Conservation (phyloP, 768 basidiomycete genomes). For the Leccinum broughii region DNA sequence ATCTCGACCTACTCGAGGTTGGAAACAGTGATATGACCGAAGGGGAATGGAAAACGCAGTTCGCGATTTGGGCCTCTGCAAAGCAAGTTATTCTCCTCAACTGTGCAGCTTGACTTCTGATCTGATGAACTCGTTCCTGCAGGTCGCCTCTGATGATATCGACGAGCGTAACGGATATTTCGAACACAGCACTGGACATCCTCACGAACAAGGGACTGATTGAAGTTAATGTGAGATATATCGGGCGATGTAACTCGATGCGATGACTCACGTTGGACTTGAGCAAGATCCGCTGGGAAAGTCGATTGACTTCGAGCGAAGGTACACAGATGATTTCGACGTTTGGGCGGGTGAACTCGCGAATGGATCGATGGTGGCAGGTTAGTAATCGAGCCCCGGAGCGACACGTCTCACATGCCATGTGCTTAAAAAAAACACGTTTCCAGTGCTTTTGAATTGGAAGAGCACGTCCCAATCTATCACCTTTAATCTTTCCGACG, state of each 20-base stretch:
- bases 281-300: slow-evolving; percentile 17
- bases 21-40: slow-evolving; percentile 46
- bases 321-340: slow-evolving; percentile 14
- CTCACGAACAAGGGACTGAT: slow-evolving; percentile 12
- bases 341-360: slow-evolving; percentile 13
- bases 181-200: not conserved
- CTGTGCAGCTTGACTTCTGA: not conserved
- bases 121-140: not conserved
- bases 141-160: slow-evolving; percentile 18
- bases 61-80: slow-evolving; percentile 15
- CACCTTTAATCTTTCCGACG: slow-evolving; percentile 7
- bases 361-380: slow-evolving; percentile 9
- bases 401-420: not conserved
- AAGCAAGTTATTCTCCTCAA: slow-evolving; percentile 3
- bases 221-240: slow-evolving; percentile 6
- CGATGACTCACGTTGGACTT: not conserved
- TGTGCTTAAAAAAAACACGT: not conserved
- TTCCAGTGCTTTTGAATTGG: slow-evolving; percentile 5
- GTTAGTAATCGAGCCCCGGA: not conserved
- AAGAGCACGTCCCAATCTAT: not conserved
- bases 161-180: slow-evolving; percentile 6
- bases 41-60: slow-evolving; percentile 12
- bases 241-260: not conserved
- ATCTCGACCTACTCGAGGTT: slow-evolving; percentile 56
- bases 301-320: slow-evolving; percentile 10